phyloP scores from a whole-genome alignment of 495 filamentous ascomycete species.

The Umbilicaria muhlenbergii region DNA sequence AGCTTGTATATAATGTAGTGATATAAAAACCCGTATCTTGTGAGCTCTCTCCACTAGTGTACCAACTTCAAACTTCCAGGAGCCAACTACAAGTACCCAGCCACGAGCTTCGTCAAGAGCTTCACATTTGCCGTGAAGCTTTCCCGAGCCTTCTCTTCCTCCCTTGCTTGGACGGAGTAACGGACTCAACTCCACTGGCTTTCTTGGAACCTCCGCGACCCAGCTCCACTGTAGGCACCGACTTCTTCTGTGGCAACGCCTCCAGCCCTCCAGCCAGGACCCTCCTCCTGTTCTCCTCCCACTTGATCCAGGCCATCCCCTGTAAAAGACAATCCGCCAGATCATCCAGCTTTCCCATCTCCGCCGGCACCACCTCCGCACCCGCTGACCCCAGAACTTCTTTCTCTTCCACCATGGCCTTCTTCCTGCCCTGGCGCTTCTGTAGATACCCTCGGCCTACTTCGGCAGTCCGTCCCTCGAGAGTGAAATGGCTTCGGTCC shows the following conservation, averaged over 20 bases:
- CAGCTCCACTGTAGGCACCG: too few species aligned
- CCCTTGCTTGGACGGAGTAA: too few species aligned
- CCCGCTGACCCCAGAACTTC: constrained; percentile 9
- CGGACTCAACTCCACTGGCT: too few species aligned
- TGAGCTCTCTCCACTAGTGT: too few species aligned
- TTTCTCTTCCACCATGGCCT: constrained; percentile 10
- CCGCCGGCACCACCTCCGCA: constrained; percentile 1
- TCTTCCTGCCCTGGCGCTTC: constrained; percentile 22
- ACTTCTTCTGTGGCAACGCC: background rate
- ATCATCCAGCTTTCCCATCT: constrained; percentile 62
- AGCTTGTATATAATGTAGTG: too few species aligned
- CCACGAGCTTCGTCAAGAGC: too few species aligned
- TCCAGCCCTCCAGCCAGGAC: constrained; percentile 21
- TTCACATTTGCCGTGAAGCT: too few species aligned
- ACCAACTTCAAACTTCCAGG: too few species aligned
- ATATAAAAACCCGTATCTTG: too few species aligned
- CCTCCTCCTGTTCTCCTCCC: constrained; percentile 52
- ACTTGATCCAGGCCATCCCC: constrained; percentile 71
- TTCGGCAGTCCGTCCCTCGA: constrained; percentile 20
- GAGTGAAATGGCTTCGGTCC: constrained; percentile 13
- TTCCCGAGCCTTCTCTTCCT: too few species aligned
- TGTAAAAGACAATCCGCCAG: constrained; percentile 81
- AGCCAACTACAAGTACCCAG: too few species aligned
- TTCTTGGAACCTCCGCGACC: too few species aligned
- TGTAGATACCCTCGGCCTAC: constrained; percentile 29